Evolutionary conservation across 169 alveolate species (phyloP).

Genomic region (Eimeria acervulina): DNA sequence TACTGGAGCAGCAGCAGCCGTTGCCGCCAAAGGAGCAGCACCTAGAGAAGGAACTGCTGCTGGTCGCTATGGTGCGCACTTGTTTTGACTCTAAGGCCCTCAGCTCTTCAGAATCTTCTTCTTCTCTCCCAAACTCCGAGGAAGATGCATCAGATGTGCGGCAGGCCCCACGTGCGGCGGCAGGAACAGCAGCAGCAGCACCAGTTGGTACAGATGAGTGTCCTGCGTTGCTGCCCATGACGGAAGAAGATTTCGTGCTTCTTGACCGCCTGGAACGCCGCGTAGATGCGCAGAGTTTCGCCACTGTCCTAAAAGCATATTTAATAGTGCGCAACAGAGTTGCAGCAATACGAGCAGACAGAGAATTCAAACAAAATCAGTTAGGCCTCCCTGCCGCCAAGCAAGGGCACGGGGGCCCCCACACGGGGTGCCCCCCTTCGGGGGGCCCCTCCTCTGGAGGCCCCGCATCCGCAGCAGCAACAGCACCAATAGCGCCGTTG

Average conservation of each 20-base stretch:
- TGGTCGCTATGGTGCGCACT: constrained; percentile 20
- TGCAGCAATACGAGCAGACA: constrained; percentile 77
- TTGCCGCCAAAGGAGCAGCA: not conserved
- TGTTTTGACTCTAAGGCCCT: constrained; percentile 26
- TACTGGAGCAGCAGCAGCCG: not conserved
- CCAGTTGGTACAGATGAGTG: not conserved
- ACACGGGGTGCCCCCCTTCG: not conserved
- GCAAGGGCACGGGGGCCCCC: not conserved
- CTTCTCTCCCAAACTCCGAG: not conserved
- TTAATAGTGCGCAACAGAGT: constrained; percentile 57
- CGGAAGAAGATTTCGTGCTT: constrained; percentile 19
- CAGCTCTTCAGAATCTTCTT: not conserved
- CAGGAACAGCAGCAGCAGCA: not conserved
- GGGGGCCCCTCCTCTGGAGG: not conserved
- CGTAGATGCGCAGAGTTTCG: constrained; percentile 69
- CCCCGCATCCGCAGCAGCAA: no score
- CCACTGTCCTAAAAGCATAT: constrained; percentile 78
- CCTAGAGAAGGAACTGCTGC: not conserved
- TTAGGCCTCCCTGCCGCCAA: not conserved
- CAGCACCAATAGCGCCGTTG: not conserved
- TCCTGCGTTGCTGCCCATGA: constrained; percentile 74
- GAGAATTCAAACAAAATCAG: constrained; percentile 30
- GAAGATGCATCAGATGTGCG: not conserved
- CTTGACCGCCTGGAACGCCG: constrained; percentile 73
- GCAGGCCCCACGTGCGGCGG: not conserved